phyloP scores from a whole-genome alignment of 148 eudicot genomes.

The Nyssa sinensis region DNA sequence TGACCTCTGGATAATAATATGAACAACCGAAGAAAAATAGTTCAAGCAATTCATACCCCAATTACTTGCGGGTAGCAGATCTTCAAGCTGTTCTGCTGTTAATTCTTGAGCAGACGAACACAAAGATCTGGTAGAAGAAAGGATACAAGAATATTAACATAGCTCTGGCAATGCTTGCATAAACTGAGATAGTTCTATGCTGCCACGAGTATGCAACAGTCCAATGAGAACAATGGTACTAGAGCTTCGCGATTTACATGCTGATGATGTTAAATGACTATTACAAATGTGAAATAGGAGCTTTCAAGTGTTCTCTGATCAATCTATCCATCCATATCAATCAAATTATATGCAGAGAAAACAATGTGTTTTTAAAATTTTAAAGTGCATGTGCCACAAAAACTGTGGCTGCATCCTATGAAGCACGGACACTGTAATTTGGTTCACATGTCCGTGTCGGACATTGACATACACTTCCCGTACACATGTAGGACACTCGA shows the following conservation, averaged over 20 bases:
- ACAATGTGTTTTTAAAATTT: background rate
- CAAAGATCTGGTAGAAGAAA: slow-evolving; percentile 42
- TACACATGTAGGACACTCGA: no score
- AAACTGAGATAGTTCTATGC: background rate
- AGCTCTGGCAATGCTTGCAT: background rate
- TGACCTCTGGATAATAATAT: background rate
- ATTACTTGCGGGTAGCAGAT: slow-evolving; percentile 29
- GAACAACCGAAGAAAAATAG: background rate
- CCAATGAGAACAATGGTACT: background rate
- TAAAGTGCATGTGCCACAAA: no score
- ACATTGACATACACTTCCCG: no score
- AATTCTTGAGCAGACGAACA: slow-evolving; percentile 56
- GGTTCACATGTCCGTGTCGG: no score
- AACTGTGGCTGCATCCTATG: no score
- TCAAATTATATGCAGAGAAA: no score
- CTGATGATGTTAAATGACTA: background rate
- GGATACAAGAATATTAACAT: background rate
- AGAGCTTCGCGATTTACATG: background rate
- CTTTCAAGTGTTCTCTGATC: background rate
- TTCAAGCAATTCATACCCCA: slow-evolving; percentile 30
- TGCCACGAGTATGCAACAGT: background rate
- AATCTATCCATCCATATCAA: no score
- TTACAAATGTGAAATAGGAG: background rate
- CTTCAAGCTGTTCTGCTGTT: slow-evolving; percentile 43
- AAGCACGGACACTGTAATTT: no score